Evolutionary conservation across 73 alveolate genomes (phyloP).

Genomic region (Paramecium octaurelia): DNA sequence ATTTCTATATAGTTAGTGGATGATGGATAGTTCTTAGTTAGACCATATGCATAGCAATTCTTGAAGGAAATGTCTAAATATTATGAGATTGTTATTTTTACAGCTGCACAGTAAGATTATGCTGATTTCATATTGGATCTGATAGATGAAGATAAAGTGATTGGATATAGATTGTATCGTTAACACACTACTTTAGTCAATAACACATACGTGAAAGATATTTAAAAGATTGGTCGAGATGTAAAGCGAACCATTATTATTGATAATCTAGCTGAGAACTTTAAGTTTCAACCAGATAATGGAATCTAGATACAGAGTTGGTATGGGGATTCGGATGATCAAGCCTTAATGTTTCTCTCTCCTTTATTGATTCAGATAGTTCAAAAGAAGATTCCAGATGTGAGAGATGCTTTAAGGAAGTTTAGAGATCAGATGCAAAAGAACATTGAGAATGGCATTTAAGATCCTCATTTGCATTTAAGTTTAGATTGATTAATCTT

Average conservation of each 20-base stretch:
- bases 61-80: slow-evolving; percentile 72
- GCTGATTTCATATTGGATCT: slow-evolving; percentile 86
- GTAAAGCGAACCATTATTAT: slow-evolving; percentile 65
- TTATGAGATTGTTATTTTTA: slow-evolving; percentile 84
- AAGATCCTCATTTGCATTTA: slow-evolving; percentile 33
- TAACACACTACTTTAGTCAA: slow-evolving; percentile 62
- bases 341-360: slow-evolving; percentile 60
- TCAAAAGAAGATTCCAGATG: slow-evolving; percentile 12
- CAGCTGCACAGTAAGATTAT: slow-evolving; percentile 89
- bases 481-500: not conserved
- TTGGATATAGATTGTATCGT: slow-evolving; percentile 80
- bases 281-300: slow-evolving; percentile 67
- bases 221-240: slow-evolving; percentile 74
- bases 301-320: slow-evolving; percentile 74
- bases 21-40: slow-evolving; percentile 69
- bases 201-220: slow-evolving; percentile 63
- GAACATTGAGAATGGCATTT: not conserved
- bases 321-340: slow-evolving; percentile 84
- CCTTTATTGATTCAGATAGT: slow-evolving; percentile 52
- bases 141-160: slow-evolving; percentile 69
- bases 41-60: slow-evolving; percentile 88
- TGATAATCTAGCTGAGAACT: slow-evolving; percentile 79
- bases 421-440: slow-evolving; percentile 29
- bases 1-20: slow-evolving; percentile 27
- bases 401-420: slow-evolving; percentile 4